phyloP scores from a whole-genome alignment of 2,329 filamentous ascomycete species.

The Penicillium janthinellum region DNA sequence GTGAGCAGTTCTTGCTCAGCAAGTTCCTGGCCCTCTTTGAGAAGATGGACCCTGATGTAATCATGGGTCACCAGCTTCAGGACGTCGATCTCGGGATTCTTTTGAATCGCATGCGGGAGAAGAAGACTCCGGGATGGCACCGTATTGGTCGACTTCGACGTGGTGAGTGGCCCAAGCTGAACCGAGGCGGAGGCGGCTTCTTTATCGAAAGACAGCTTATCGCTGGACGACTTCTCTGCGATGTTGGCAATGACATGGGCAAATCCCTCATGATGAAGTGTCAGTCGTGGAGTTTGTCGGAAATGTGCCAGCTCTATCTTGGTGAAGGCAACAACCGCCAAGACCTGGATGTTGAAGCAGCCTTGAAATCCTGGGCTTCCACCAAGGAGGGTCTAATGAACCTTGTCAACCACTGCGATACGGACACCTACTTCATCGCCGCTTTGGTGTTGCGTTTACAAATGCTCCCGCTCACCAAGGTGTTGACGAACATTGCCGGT shows the following conservation, averaged over 20 bases:
- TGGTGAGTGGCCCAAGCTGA: conserved; percentile 82
- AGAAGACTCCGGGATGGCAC: conserved; percentile 93
- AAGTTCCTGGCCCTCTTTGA: conserved; percentile 90
- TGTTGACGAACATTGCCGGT: conserved; percentile 92
- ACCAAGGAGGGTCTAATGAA: conserved; percentile 86
- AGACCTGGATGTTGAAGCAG: conserved; percentile 86
- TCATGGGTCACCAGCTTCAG: conserved; percentile 93
- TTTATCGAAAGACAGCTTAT: conserved; percentile 91
- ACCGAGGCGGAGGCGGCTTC: conserved; percentile 82
- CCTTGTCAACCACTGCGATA: conserved; percentile 90
- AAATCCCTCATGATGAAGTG: conserved; percentile 97
- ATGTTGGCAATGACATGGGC: conserved; percentile 92
- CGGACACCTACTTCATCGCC: conserved; percentile 94
- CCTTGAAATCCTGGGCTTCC: conserved; percentile 81
- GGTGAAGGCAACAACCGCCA: conserved; percentile 69
- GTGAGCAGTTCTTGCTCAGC: conserved; percentile 79
- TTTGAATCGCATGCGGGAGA: conserved; percentile 81
- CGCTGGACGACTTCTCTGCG: conserved; percentile 85
- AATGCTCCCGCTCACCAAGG: conserved; percentile 89
- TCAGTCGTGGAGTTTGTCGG: conserved; percentile 95
- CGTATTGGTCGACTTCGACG: conserved; percentile 85
- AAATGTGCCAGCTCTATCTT: conserved; percentile 94
- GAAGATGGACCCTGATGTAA: conserved; percentile 85
- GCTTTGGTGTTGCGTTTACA: conserved; percentile 87
- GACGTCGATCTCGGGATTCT: conserved; percentile 94